Evolutionary conservation across 352 stramenopile genomes (phyloP), one percentile per base, ranked within the genome.

Genomic region (Globisporangium middletonii): DNA sequence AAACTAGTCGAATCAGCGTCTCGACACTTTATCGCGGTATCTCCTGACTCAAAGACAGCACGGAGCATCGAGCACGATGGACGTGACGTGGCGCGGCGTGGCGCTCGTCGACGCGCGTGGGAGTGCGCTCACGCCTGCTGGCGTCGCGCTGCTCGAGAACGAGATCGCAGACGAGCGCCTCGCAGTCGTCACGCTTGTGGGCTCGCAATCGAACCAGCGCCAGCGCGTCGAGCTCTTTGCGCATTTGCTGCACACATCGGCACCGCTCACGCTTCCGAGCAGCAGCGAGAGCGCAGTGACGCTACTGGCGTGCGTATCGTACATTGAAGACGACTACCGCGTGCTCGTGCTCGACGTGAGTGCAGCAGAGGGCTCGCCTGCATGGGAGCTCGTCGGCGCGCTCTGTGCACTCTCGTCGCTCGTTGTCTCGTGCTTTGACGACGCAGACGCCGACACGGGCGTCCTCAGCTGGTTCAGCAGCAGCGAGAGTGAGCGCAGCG

Each of bases 321-420:
- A 69, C 57, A 33, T 67, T 4, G 77, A 89, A 35, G 63, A 83
- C 13, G 77, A 89, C 61, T 78, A 78, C 23, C 59, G 67, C 0
- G 13, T 86, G n/a, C 57, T 92, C 11, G 27, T 92, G 15, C 50
- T 92, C 43, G 77, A 88, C 41, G 60, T 69, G 13, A 60, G 62
- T 19, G 27, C 38, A 0, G 28, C 45, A 0, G 53, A 64, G 38
- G 49, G 43, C 3, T 43, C n/a, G 11, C 38, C 18, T 4, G 57
- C 45, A 2, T 49, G 27, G 19, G 57, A 50, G 49, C 67, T 86
- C 27, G 54, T 71, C 18, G 77, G 79, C 16, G 65, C 65, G 15
- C 52, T 89, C 16, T 88, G 69, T 38, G 65, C 68, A 53, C 62
- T 91, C 37, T 89, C 81, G 48, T 91, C 81, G 58, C 64, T 92